Evolutionary conservation across 345 rosid genomes (phyloP), one percentile per base, ranked within the genome.

Genomic region (Euphorbia tirucalli): DNA sequence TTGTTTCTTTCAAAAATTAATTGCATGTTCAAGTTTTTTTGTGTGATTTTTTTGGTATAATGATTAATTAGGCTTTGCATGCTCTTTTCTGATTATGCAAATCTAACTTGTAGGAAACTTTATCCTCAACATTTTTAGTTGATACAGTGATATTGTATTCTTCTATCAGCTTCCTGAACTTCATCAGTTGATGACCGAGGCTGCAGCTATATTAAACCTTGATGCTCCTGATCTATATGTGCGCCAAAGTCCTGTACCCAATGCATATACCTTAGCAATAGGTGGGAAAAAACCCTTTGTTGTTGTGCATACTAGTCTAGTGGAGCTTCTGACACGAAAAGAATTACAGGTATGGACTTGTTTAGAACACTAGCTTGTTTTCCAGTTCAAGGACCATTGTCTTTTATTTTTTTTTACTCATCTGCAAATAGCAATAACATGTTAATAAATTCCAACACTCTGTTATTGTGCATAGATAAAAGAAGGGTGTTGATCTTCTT

Each of bases 161-260:
- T 11, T 74, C 72, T 66, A 30, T 54, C 88, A 95, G 99, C 91
- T 94, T 73, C 73, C 90, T 50, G 99, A 90, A 82, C 95, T 94
- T 76, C 93, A 92, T 69, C 83, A 76, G 57, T 82, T 94, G 76
- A 87, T 94, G 93, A 79, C 81, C 6, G 96, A 92, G 83, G 97
- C 97, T 59, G 88, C 97, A 4, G 83, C 72, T 32, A 87, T 94
- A 73, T 68, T 94, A 81, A 89, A 90, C 80, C 83, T 86, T 59
- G 96, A 90, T 71, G 78, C 97, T 74, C 97, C 98, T 39, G 96
- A 90, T 82, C 90, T 94, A 11, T 94, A 94, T 74, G 88, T 94
- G 1, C 92, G 97, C 30, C 99, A 94, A 81, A 94, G 93, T 71
- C 96, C 97, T 35, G 86, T 92, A 37, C 99, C 97, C 22, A 92